Evolutionary conservation across 192 early-diverging fungal genomes (phyloP).

Genomic region (Coemansia erecta): DNA sequence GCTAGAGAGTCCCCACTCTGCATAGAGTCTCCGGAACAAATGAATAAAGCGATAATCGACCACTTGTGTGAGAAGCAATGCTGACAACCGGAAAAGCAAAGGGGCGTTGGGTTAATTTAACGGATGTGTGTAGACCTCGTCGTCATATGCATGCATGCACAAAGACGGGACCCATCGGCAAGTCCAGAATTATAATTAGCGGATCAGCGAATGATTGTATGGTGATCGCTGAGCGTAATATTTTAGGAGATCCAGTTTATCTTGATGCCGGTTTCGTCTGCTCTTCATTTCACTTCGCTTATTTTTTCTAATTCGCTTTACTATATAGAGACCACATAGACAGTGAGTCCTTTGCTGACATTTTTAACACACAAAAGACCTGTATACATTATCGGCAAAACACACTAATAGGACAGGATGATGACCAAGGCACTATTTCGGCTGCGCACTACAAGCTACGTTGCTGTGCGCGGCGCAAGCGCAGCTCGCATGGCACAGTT

Average conservation of each 20-base stretch:
- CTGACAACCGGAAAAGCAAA: background rate
- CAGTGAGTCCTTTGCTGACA: background rate
- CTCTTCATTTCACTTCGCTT: background rate
- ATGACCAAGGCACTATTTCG: conserved; percentile 30
- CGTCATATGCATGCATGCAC: background rate
- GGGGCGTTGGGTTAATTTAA: background rate
- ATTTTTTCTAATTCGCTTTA: background rate
- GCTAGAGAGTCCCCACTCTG: too few relatives aligned
- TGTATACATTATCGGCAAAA: background rate
- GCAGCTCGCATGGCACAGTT: conserved; percentile 14
- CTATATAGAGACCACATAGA: background rate
- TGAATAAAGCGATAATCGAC: too few relatives aligned
- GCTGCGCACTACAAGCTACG: conserved; percentile 8
- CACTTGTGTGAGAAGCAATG: too few relatives aligned
- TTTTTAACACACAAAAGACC: background rate
- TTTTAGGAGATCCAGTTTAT: background rate
- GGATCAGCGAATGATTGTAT: background rate
- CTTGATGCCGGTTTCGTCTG: background rate
- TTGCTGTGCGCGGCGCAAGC: conserved; percentile 4
- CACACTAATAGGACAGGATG: conserved; percentile 9
- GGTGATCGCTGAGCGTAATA: background rate
- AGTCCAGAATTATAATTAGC: background rate
- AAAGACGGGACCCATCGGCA: background rate
- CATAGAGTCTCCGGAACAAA: too few relatives aligned
- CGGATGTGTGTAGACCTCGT: background rate